Evolutionary conservation across 2,329 filamentous ascomycete genomes (phyloP), one percentile per base, ranked within the genome.

Genomic region (Diaporthe batatas): DNA sequence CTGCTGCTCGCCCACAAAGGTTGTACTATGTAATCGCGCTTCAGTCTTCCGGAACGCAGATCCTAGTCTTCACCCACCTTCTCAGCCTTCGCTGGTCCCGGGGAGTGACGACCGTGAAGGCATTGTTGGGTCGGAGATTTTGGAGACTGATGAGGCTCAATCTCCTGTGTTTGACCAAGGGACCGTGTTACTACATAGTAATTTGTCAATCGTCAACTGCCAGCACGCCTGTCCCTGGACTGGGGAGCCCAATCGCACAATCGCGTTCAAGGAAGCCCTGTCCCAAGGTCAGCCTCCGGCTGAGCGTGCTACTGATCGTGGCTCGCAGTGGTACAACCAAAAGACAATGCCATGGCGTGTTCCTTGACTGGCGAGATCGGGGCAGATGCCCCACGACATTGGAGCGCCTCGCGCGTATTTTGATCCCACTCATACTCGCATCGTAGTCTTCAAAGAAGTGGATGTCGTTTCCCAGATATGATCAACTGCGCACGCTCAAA

Each of bases 1-100:
- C 68, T 68, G 69, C 72, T 57, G 62, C 67, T 65, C 55, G 69
- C 34, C 72, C 69, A 69, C 64, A 53, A 53, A 32, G 59, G 34
- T 34, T 59, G 53, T 51, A 25, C 47, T 23, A 23, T 51, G 47
- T n/a, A 58, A 68, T 55, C 62, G 62, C 59, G 53, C 72, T 59
- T 70, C 42, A 54, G 51, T 39, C 53, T 59, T 36, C 58, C 72
- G 29, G 68, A 32, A 62, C 29, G 64, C 55, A 53, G 70, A 47
- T 59, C 29, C 51, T 62, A 71, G 51, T 29, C 57, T 29, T 65
- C 42, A 25, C 49, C 69, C 49, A 29, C 58, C 23, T n/a, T 64
- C 21, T n/a, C 49, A 71, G 58, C 44, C 47, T 51, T 67, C 62
- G 47, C 47, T 67, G 47, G 62, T 67, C 62, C 39, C 47, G 62